Evolutionary conservation across 129 eudicot species (phyloP), one percentile per base, ranked within the genome.

Genomic region (Chrysanthemum seticuspe): DNA sequence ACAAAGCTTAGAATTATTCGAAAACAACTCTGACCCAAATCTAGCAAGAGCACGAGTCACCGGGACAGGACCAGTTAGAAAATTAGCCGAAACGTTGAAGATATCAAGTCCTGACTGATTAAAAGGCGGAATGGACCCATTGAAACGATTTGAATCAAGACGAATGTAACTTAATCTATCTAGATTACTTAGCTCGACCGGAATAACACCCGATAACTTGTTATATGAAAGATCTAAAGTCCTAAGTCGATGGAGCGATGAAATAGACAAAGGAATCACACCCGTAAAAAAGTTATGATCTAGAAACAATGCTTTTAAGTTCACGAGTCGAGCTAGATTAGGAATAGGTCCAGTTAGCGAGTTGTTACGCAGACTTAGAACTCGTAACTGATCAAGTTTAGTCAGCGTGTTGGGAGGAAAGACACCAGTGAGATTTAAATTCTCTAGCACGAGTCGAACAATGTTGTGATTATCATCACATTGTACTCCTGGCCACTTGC

Each of bases 311-410:
- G 74, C 72, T 76, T 90, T 87, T n/a, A 94, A 86, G 73, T 90
- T 90, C 12, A 67, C 36, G 8, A 94, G 62, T 10, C 67, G 64
- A 70, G 97, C 72, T 44, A 90, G 85, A 60, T 94, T 88, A 0
- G 98, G 98, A 50, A 94, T 81, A 4, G 96, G 96, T 3, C 98
- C 98, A 57, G 83, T 74, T 79, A 94, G 89, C 2, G 91, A 94
- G 96, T 87, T 90, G 83, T 86, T 86, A 36, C 76, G 85, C 6
- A 94, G 75, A 60, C 96, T 90, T 34, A 94, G 74, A n/a, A 88
- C 91, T 8, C 97, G 77, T 70, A 94, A 78, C 75, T 94, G 86
- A 67, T 83, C 83, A 70, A 94, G 79, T 3, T 54, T 83, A 65
- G 86, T 81, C 55, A 95, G 57, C 0, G 96, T 78, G 68, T 84